Conservation (phyloP, 2,329 filamentous ascomycete genomes). For the Fusarium caatingaense region DNA sequence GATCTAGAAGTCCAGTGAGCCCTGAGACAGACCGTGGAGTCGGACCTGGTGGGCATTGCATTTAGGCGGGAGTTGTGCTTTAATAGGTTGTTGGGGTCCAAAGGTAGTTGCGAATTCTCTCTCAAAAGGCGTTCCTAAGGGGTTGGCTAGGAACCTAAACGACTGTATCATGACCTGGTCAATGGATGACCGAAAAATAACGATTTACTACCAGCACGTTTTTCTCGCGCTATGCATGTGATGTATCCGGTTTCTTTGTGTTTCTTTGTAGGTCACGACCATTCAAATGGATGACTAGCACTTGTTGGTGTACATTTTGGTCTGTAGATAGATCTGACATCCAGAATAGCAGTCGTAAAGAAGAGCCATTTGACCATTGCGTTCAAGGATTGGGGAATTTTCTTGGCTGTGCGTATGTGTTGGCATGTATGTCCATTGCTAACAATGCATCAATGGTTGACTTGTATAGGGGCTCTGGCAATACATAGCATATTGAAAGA, state of each 20-base stretch:
- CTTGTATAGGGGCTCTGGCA: not conserved
- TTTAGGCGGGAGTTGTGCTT: conserved; percentile 47
- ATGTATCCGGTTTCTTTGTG: not conserved
- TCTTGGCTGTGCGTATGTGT: not conserved
- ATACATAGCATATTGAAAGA: not conserved
- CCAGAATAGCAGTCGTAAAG: not conserved
- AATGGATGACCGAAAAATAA: conserved; percentile 35
- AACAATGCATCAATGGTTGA: not conserved
- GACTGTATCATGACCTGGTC: conserved; percentile 37
- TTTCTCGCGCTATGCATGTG: not conserved
- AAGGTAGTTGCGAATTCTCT: conserved; percentile 20
- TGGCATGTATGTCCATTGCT: not conserved
- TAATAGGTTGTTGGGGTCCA: conserved; percentile 8
- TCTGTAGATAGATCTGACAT: not conserved
- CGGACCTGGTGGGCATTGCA: conserved; percentile 42
- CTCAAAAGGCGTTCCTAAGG: conserved; percentile 42
- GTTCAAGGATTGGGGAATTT: too few relatives aligned
- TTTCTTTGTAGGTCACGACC: not conserved
- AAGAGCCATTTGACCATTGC: not conserved
- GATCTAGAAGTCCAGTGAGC: conserved; percentile 17
- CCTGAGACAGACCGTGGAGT: conserved; percentile 26
- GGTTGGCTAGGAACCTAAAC: conserved; percentile 41
- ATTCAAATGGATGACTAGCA: not conserved
- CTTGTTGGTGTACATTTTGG: not conserved
- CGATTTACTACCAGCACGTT: conserved; percentile 26